Evolutionary conservation across 1,139 yeast species (phyloP).

Genomic region (Pneumocystis oryctolagi): DNA sequence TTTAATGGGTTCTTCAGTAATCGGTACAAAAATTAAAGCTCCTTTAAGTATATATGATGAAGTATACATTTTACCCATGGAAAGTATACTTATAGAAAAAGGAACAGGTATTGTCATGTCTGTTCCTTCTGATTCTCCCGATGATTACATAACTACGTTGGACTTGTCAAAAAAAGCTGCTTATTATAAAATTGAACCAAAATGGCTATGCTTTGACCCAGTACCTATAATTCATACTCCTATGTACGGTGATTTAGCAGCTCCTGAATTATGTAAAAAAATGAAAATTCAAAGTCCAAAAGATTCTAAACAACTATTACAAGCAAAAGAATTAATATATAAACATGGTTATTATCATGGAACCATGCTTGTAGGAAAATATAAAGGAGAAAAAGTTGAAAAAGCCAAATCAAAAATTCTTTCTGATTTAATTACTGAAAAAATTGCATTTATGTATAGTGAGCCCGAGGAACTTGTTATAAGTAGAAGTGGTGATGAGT

Average conservation of each 20-base stretch:
- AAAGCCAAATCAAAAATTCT: constrained; percentile 77
- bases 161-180: constrained; percentile 85
- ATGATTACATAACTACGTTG: constrained; percentile 73
- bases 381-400: constrained; percentile 81
- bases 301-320: constrained; percentile 70
- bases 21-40: constrained; percentile 78
- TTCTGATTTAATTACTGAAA: constrained; percentile 60
- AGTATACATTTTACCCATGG: constrained; percentile 89
- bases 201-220: constrained; percentile 70
- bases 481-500: constrained; percentile 92
- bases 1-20: constrained; percentile 55
- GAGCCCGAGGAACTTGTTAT: constrained; percentile 87
- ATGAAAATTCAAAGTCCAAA: constrained; percentile 89
- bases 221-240: constrained; percentile 65
- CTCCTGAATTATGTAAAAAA: constrained; percentile 70
- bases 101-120: constrained; percentile 99
- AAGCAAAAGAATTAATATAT: constrained; percentile 88
- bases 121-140: constrained; percentile 97
- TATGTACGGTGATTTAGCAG: constrained; percentile 78
- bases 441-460: constrained; percentile 74
- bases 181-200: constrained; percentile 68
- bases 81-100: constrained; percentile 80
- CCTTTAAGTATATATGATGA: constrained; percentile 63
- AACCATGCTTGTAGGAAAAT: constrained; percentile 61
- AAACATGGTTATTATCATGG: constrained; percentile 96